Percentiles rank a stretch among this genome's conserved stretches.
phyloP scores from a whole-genome alignment of 345 rosid species.

The Barbarea vulgaris region DNA sequence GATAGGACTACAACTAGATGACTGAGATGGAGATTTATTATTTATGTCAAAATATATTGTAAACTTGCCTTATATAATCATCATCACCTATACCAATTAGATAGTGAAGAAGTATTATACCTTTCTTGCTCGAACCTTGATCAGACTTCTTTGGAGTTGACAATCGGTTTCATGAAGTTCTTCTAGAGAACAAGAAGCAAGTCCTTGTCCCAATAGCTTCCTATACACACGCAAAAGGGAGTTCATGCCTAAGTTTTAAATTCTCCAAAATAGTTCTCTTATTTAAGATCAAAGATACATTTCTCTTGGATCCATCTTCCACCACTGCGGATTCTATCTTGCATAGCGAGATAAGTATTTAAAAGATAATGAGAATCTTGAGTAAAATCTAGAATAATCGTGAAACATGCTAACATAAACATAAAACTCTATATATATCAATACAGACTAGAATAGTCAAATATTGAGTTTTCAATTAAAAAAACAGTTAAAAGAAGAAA shows the following conservation, averaged over 20 bases:
- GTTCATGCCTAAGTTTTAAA: not conserved
- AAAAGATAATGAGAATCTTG: not conserved
- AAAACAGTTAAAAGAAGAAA: not conserved
- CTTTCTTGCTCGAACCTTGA: constrained; percentile 66
- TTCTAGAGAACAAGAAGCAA: constrained; percentile 49
- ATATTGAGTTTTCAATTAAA: not conserved
- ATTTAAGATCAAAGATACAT: constrained; percentile 1
- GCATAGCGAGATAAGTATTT: not conserved
- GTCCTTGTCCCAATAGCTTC: constrained; percentile 58
- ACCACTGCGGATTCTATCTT: not conserved
- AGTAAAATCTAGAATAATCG: not conserved
- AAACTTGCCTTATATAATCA: not conserved
- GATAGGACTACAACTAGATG: not conserved
- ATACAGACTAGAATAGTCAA: not conserved
- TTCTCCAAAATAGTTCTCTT: not conserved
- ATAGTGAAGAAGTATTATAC: constrained; percentile 36
- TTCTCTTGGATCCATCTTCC: not conserved
- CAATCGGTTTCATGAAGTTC: constrained; percentile 53
- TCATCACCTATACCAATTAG: not conserved
- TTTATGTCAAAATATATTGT: not conserved
- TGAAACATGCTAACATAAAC: not conserved
- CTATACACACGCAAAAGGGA: constrained; percentile 38
- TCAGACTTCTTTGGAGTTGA: constrained; percentile 59
- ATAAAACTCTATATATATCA: not conserved
- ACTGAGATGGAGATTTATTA: not conserved